A percentile compares a stretch with the other conserved stretches of the same genome.
These are phyloP conservation scores for Cercospora nicotianae DNA, from an alignment of 2,329 filamentous ascomycete genomes.

Conservation along the genomic window DNA sequence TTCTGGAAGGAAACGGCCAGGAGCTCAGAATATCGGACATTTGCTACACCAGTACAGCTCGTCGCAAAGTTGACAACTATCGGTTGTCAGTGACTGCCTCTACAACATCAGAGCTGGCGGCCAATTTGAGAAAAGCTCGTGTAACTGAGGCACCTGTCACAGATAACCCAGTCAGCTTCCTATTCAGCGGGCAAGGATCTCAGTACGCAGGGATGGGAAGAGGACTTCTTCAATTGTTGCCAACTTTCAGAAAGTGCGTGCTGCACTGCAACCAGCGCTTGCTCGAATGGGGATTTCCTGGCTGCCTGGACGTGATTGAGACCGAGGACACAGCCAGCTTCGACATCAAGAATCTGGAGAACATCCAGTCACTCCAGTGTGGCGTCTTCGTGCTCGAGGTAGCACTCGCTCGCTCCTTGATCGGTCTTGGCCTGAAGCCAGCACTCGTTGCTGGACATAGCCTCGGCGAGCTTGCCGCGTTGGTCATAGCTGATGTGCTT, in stretches of 20 bases:
- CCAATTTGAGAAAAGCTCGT: constrained; percentile 1
- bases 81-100: constrained; percentile 16
- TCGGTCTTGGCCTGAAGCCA: constrained; percentile 7
- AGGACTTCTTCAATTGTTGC: constrained; percentile 7
- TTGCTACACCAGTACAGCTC: constrained; percentile 32
- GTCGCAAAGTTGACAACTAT: constrained; percentile 26
- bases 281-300: constrained; percentile 6
- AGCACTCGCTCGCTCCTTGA: constrained; percentile 8
- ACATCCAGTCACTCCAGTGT: constrained; percentile 13
- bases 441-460: constrained; percentile 29
- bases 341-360: not conserved
- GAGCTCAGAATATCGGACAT: constrained; percentile 15
- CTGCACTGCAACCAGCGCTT: constrained; percentile 10
- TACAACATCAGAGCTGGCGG: not conserved
- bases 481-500: constrained; percentile 18
- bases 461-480: constrained; percentile 20
- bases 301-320: constrained; percentile 6
- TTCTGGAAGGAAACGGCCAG: not conserved
- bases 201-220: constrained; percentile 19
- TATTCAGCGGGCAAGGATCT: constrained; percentile 19
- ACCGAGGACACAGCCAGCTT: not conserved
- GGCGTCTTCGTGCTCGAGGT: constrained; percentile 15
- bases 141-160: not conserved
- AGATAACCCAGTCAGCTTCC: not conserved
- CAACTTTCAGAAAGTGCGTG: constrained; percentile 9